Conservation (phyloP, 2,329 filamentous ascomycete genomes). For the Claviceps purpurea region DNA sequence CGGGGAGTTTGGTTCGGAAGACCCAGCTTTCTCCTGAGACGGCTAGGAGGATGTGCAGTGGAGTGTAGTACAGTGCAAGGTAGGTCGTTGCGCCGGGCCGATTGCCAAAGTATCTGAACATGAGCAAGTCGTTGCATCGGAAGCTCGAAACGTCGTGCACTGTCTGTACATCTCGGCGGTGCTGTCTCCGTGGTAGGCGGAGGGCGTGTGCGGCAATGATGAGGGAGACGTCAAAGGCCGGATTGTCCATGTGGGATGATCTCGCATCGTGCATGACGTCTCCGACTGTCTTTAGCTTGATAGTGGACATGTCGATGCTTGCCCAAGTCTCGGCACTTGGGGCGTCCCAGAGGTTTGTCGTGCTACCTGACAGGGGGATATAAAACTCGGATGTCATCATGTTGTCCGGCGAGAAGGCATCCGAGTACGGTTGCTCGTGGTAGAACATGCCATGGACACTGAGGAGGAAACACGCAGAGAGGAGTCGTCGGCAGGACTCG, state of each 20-base stretch:
- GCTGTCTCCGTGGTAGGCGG: constrained; percentile 22
- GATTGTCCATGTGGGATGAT: constrained; percentile 20
- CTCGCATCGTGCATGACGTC: constrained; percentile 20
- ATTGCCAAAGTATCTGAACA: constrained; percentile 29
- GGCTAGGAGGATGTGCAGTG: constrained; percentile 43
- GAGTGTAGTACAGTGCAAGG: constrained; percentile 43
- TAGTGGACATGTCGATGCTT: constrained; percentile 16
- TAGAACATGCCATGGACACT: constrained; percentile 43
- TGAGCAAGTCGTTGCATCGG: constrained; percentile 13
- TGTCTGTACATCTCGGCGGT: constrained; percentile 13
- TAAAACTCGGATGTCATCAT: constrained; percentile 20
- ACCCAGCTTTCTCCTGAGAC: constrained; percentile 46
- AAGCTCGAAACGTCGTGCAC: constrained; percentile 13
- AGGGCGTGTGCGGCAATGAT: constrained; percentile 27
- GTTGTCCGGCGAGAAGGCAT: constrained; percentile 22
- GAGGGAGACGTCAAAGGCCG: constrained; percentile 25
- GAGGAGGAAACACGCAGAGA: constrained; percentile 42
- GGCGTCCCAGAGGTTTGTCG: constrained; percentile 36
- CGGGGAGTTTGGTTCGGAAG: constrained; percentile 39
- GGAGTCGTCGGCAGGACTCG: constrained; percentile 39
- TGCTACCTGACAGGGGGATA: constrained; percentile 34
- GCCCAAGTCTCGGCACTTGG: constrained; percentile 33
- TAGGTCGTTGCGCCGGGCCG: constrained; percentile 38
- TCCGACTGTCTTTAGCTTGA: constrained; percentile 13
- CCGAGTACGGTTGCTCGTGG: constrained; percentile 32